Evolutionary conservation across 2,329 filamentous ascomycete species (phyloP).

Genomic region (Colletotrichum sp.): DNA sequence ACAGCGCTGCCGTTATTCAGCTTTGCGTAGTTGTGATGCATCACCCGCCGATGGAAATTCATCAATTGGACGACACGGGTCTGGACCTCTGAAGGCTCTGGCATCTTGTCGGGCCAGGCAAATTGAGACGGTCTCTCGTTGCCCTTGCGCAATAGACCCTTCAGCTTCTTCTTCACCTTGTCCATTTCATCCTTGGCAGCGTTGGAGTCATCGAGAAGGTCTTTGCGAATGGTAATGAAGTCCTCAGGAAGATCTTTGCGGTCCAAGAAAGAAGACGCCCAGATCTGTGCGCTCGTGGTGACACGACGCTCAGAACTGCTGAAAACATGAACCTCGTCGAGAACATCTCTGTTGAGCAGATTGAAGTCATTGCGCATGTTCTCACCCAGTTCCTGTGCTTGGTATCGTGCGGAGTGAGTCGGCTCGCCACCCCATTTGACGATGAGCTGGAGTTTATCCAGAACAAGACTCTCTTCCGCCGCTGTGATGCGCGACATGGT

Average conservation of each 20-base stretch:
- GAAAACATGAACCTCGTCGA: slow-evolving; percentile 93
- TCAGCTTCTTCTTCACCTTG: slow-evolving; percentile 99
- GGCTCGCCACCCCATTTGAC: slow-evolving; percentile 99
- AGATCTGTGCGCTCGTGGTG: slow-evolving; percentile 96
- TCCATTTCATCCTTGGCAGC: slow-evolving; percentile 99
- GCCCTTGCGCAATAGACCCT: slow-evolving; percentile 89
- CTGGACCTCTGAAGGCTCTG: slow-evolving; percentile 92
- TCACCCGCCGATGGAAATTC: slow-evolving; percentile 95
- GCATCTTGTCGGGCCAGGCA: slow-evolving; percentile 95
- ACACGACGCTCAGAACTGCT: slow-evolving; percentile 95
- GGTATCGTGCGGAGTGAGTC: slow-evolving; percentile 95
- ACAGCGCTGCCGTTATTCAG: slow-evolving; percentile 69
- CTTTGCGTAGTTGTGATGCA: slow-evolving; percentile 91
- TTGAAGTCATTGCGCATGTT: slow-evolving; percentile 96
- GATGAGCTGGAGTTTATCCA: slow-evolving; percentile 96
- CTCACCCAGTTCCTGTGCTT: slow-evolving; percentile 91
- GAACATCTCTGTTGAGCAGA: slow-evolving; percentile 87
- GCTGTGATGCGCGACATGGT: slow-evolving; percentile 95
- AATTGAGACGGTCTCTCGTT: slow-evolving; percentile 93
- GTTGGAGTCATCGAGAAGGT: slow-evolving; percentile 95
- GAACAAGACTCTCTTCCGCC: slow-evolving; percentile 87
- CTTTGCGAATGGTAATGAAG: slow-evolving; percentile 90
- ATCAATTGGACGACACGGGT: slow-evolving; percentile 92
- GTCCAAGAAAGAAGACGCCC: slow-evolving; percentile 86
- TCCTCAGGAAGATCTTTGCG: slow-evolving; percentile 85